Evolutionary conservation across 495 filamentous ascomycete genomes (phyloP).

Genomic region (Letharia lupina): DNA sequence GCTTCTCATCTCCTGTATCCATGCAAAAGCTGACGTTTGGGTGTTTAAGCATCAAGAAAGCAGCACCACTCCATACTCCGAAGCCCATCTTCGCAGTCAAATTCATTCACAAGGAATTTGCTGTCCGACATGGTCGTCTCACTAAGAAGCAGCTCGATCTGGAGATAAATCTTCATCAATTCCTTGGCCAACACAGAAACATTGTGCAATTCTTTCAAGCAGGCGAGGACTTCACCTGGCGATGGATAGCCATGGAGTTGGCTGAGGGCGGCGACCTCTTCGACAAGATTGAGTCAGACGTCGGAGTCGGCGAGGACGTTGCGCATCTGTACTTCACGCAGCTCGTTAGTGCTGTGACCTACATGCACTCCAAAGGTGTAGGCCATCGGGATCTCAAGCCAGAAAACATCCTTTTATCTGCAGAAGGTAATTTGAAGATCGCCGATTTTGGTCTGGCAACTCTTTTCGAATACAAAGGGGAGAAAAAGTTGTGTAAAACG

Average conservation of each 20-base stretch:
- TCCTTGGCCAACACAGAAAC: slow-evolving; percentile 82
- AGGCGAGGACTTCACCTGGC: slow-evolving; percentile 83
- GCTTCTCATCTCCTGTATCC: slow-evolving; percentile 14
- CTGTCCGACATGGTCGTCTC: slow-evolving; percentile 78
- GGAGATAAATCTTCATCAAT: slow-evolving; percentile 80
- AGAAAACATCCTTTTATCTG: slow-evolving; percentile 79
- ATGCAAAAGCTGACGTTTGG: slow-evolving; percentile 6
- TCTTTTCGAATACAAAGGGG: slow-evolving; percentile 82
- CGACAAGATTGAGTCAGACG: slow-evolving; percentile 98
- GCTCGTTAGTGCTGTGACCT: slow-evolving; percentile 80
- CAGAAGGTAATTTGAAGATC: slow-evolving; percentile 81
- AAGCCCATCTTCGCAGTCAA: slow-evolving; percentile 86
- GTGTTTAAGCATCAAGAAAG: slow-evolving; percentile 78
- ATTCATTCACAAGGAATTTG: slow-evolving; percentile 95
- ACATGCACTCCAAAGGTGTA: slow-evolving; percentile 88
- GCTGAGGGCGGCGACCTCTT: slow-evolving; percentile 95
- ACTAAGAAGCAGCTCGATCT: slow-evolving; percentile 77
- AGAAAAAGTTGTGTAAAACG: slow-evolving; percentile 67
- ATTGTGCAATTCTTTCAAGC: slow-evolving; percentile 85
- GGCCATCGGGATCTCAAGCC: slow-evolving; percentile 88
- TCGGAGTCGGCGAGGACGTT: slow-evolving; percentile 83
- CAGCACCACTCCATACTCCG: slow-evolving; percentile 56
- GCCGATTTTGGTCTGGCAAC: slow-evolving; percentile 95
- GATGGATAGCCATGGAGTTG: slow-evolving; percentile 97
- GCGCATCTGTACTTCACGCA: slow-evolving; percentile 95